Base-by-base conservation (phyloP, 164 flowering plant species). In the Vitis labrusca region DNA sequence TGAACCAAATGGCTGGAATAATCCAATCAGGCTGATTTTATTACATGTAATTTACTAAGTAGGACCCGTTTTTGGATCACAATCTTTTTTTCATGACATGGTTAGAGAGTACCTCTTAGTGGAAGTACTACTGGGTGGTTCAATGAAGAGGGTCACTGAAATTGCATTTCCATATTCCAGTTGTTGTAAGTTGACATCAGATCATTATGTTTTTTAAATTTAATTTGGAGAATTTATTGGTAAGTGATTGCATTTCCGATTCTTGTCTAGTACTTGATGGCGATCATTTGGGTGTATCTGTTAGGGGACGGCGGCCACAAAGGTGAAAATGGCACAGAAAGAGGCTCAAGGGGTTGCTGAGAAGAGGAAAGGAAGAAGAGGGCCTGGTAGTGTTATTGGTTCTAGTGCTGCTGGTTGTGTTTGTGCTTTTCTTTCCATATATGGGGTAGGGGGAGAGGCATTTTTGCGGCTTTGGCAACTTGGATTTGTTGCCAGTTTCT, bases 391-490 rank as follows among this genome's bases (percentile, higher is more conserved):
- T 84, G 99, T 96, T 49, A 84, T 93, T 73, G 99, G 99, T 65
- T 96, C 98, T 12, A 91, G 99, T 84, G 93, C 98, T 72, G 98
- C 99, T 70, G 99, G 99, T 57, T 96, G 98, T 77, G 86, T 96
- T 51, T 96, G 97, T 81, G 97, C 97, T 50, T 74, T 86, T 68
- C 83, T 92, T 53, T 85, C 90, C n/a, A 90, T 96, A 58, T 80
- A 67, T 77, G 91, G 91, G 61, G 78, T 84, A 2, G 97, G 97
- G 16, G 97, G 97, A 8, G 60, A 61, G 13, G 81, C 87, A 48
- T 77, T 80, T 74, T 67, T 83, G 54, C 84, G 63, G 47, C 84
- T 95, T 44, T 91, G 90, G 92, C 78, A 67, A 73, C 97, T 95
- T 32, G 99, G 93, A 0, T 95, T 95, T 82, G 91, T 91, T 64